phyloP scores from a whole-genome alignment of 2,329 filamentous ascomycete genomes.

The Aspergillus sp. region DNA sequence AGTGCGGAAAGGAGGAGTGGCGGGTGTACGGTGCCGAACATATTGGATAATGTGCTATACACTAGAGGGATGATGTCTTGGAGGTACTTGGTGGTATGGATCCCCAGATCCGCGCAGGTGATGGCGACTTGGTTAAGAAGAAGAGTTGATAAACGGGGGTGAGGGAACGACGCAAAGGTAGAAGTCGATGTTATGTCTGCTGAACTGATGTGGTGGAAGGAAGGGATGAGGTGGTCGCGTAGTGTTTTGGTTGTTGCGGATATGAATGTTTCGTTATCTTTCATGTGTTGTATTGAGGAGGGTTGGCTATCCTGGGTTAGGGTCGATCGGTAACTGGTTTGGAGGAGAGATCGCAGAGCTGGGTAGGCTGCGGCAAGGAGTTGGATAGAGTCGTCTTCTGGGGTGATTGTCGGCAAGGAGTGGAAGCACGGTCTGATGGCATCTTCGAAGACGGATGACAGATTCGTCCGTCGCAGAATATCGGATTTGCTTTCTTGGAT shows the following conservation, averaged over 20 bases:
- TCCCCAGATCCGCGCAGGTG: conserved; percentile 33
- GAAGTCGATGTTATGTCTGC: conserved; percentile 41
- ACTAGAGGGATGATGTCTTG: conserved; percentile 69
- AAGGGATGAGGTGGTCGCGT: conserved; percentile 37
- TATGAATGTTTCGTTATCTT: conserved; percentile 25
- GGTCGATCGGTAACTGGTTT: conserved; percentile 42
- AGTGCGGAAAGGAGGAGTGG: conserved; percentile 56
- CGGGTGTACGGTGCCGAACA: conserved; percentile 61
- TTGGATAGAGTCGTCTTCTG: conserved; percentile 65
- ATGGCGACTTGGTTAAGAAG: conserved; percentile 31
- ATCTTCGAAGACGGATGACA: conserved; percentile 47
- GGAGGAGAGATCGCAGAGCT: conserved; percentile 61
- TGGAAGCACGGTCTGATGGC: conserved; percentile 64
- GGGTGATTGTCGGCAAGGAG: conserved; percentile 74
- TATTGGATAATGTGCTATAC: conserved; percentile 64
- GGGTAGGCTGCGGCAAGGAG: conserved; percentile 67
- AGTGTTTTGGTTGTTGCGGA: conserved; percentile 28
- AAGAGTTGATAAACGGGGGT: conserved; percentile 51
- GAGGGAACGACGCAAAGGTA: conserved; percentile 45
- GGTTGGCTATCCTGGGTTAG: conserved; percentile 26
- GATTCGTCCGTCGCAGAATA: conserved; percentile 44
- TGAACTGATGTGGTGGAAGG: conserved; percentile 49
- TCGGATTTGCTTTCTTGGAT: conserved; percentile 38
- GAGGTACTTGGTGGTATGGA: conserved; percentile 41
- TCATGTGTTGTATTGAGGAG: conserved; percentile 2